Base-by-base conservation (phyloP, 306 rosid species). In the barrel medic (Medicago truncatula) region DNA sequence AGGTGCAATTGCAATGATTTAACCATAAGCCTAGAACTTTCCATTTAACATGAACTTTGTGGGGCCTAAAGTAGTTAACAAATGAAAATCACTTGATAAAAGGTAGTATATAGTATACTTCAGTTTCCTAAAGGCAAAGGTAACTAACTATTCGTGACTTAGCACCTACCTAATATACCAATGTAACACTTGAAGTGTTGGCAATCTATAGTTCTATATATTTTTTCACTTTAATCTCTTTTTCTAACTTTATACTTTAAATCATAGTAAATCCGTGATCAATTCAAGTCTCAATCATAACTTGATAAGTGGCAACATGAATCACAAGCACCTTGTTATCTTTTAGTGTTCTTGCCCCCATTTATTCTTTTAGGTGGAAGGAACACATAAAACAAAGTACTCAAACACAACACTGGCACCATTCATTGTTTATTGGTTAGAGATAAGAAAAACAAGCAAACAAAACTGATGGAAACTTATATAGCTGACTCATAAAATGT, bases 1-100 rank as follows among this genome's bases (percentile, higher is more conserved):
- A 68, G 50, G 31, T 62, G 68, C 71, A 81, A 41, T 21, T 70
- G 68, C 70, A 67, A 53, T 82, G 70, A 67, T 75, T 67, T 40
- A 66, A 49, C 61, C 52, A 63, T 52, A 67, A 53, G 20, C 28
- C 6, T 43, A 70, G 59, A 78, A 76, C 75, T 75, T 81, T 71
- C 76, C 62, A 63, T 76, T 21, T 16, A 61, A 38, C 49, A 57
- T 8, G 70, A 80, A 50, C 50, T 31, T 2, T 69, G 67, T 76
- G 78, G 82, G 50, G 76, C 70, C 61, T 13, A 34, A 76, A 70
- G 85, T 76, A 9, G 82, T 71, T 76, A 76, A 83, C 62, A 62
- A 58, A 65, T 21, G 46, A 66, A 56, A 20, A 76, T 47, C 78
- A 16, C 54, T 36, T 36, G 28, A 60, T 39, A 39, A 38, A 46